phyloP scores from a whole-genome alignment of 78 protist species.

The Dictyostelium firmibasis region DNA sequence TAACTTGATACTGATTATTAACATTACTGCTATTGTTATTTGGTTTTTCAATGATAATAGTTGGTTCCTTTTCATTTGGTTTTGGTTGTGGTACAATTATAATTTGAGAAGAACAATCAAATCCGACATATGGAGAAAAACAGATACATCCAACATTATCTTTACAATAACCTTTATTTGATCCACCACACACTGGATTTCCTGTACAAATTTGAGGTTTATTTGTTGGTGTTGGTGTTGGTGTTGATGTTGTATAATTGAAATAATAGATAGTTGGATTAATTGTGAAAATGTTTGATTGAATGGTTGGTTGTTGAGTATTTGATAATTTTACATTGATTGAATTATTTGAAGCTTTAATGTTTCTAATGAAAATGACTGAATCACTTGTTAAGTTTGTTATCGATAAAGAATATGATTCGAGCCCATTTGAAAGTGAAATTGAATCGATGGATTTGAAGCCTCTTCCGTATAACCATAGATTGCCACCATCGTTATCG shows the following conservation, averaged over 20 bases:
- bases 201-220: background rate
- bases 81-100: background rate
- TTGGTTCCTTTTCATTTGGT: background rate
- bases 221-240: background rate
- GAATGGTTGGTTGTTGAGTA: background rate
- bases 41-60: background rate
- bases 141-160: background rate
- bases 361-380: background rate
- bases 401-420: background rate
- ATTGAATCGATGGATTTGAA: background rate
- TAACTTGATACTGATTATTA: background rate
- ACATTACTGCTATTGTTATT: background rate
- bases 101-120: background rate
- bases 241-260: background rate
- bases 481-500: background rate
- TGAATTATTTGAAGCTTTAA: background rate
- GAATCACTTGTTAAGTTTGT: background rate
- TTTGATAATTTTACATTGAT: background rate
- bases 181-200: background rate
- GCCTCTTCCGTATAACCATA: background rate
- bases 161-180: background rate
- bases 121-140: background rate
- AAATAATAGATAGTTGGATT: background rate
- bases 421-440: background rate
- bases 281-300: background rate